These are phyloP conservation scores for Penicillium sp. DNA, from an alignment of 2,329 filamentous ascomycete species.

Conservation along the genomic window DNA sequence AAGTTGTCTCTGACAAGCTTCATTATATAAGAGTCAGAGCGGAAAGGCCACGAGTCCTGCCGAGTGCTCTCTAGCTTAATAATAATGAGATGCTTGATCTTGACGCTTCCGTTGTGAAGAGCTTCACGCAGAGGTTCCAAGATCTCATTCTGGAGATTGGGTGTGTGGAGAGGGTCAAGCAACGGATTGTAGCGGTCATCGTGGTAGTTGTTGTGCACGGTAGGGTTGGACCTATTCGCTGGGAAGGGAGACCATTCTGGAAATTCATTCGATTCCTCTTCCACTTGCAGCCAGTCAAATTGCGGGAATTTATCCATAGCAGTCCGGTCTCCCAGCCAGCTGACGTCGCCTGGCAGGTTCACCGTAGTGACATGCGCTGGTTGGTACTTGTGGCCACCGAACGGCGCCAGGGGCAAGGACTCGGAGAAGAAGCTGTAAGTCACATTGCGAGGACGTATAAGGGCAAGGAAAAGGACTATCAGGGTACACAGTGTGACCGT, in stretches of 20 bases:
- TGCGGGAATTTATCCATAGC: slow-evolving; percentile 12
- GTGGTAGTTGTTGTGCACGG: background rate
- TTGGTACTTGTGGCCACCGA: slow-evolving; percentile 9
- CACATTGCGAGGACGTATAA: slow-evolving; percentile 14
- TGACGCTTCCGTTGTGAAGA: slow-evolving; percentile 23
- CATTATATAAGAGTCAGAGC: slow-evolving; percentile 39
- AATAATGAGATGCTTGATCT: slow-evolving; percentile 47
- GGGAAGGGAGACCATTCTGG: slow-evolving; percentile 17
- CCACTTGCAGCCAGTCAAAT: slow-evolving; percentile 16
- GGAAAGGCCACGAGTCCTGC: slow-evolving; percentile 47
- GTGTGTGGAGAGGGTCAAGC: slow-evolving; percentile 15
- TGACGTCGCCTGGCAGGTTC: slow-evolving; percentile 10
- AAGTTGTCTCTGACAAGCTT: slow-evolving; percentile 39
- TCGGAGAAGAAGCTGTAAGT: slow-evolving; percentile 17
- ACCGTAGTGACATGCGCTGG: slow-evolving; percentile 5
- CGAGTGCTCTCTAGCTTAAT: slow-evolving; percentile 49
- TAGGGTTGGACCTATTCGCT: background rate
- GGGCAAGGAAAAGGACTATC: slow-evolving; percentile 7
- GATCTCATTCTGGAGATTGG: slow-evolving; percentile 15
- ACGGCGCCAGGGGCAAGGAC: slow-evolving; percentile 19
- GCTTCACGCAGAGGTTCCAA: slow-evolving; percentile 13
- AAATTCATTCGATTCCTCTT: slow-evolving; percentile 6
- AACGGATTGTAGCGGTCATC: slow-evolving; percentile 14
- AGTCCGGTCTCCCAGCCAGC: slow-evolving; percentile 15
- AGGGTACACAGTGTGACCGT: slow-evolving; percentile 2